Evolutionary conservation across 148 eudicot genomes (phyloP).

Genomic region (Chenopodium quinoa): DNA sequence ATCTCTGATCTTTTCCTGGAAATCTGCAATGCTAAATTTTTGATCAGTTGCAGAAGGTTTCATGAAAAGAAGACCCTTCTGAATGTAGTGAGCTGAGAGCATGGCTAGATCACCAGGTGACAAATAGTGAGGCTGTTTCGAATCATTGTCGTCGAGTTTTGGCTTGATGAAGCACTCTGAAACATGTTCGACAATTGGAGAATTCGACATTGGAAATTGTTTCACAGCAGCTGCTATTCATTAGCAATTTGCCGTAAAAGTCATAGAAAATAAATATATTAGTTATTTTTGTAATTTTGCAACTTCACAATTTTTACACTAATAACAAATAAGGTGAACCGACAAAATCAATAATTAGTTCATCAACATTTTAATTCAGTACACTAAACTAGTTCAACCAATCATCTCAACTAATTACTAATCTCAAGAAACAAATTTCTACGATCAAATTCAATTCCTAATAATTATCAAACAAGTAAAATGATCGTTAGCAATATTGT

Average conservation of each 20-base stretch:
- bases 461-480: no score
- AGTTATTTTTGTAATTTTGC: background rate
- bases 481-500: no score
- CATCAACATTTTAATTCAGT: background rate
- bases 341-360: background rate
- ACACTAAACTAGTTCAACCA: no score
- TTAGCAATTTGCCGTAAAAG: background rate
- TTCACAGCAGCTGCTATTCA: background rate
- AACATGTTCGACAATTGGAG: conserved; percentile 5
- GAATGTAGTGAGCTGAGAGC: conserved; percentile 29
- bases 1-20: conserved; percentile 13
- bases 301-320: no score
- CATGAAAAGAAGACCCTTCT: conserved; percentile 25
- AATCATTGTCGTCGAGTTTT: background rate
- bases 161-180: conserved; percentile 31
- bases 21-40: background rate
- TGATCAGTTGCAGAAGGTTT: conserved; percentile 9
- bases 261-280: no score
- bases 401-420: no score
- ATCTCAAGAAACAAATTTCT: no score
- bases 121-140: conserved; percentile 18
- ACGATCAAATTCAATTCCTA: no score
- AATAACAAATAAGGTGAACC: background rate
- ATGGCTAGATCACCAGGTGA: conserved; percentile 21
- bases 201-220: conserved; percentile 3